Evolutionary conservation across 2,329 filamentous ascomycete genomes (phyloP).

Genomic region (Fusarium dimerum): DNA sequence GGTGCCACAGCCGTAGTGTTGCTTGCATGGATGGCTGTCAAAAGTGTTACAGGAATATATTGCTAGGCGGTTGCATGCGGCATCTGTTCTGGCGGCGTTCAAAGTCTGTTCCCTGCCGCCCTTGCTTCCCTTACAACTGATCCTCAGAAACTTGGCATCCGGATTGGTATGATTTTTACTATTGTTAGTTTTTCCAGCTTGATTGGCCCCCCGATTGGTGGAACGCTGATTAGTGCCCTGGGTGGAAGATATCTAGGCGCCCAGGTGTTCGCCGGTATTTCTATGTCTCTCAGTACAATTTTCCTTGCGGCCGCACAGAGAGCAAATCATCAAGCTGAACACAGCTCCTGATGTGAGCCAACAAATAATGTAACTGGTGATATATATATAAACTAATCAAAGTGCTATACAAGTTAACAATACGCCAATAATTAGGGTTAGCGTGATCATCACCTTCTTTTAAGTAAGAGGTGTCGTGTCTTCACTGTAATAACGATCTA

Average conservation of each 20-base stretch:
- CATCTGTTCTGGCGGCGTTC: conserved; percentile 60
- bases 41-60: conserved; percentile 53
- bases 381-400: no score
- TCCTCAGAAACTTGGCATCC: conserved; percentile 50
- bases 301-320: no score
- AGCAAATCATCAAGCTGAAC: no score
- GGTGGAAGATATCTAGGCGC: conserved; percentile 51
- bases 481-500: no score
- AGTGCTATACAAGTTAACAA: no score
- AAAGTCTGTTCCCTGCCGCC: conserved; percentile 63
- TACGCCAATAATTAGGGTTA: no score
- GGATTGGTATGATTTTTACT: conserved; percentile 61
- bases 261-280: conserved; percentile 53
- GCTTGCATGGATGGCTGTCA: conserved; percentile 61
- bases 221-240: conserved; percentile 45
- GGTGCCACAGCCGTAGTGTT: conserved; percentile 44
- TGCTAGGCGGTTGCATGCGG: conserved; percentile 65
- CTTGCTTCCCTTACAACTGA: conserved; percentile 57
- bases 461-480: no score
- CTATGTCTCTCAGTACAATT: no score
- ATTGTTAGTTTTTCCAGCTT: conserved; percentile 56
- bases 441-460: no score
- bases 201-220: conserved; percentile 53
- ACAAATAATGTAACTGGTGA: no score
- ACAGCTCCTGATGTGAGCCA: no score